A percentile compares a stretch with the other conserved stretches of the same genome.
Evolutionary conservation across 116 monocot genomes (phyloP).

Genomic region (Zostera marina): DNA sequence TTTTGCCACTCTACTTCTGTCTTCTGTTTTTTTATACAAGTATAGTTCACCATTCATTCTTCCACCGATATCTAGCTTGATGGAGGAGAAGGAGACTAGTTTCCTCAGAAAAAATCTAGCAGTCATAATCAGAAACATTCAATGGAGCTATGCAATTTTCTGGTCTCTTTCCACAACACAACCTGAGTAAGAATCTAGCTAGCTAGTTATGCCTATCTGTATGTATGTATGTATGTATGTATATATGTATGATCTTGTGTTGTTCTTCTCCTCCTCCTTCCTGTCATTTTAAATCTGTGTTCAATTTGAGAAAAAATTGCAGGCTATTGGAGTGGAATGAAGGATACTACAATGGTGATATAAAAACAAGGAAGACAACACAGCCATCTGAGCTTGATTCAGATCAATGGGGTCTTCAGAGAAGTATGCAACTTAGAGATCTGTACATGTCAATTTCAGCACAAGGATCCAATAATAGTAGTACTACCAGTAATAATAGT

Average conservation of each 20-base stretch:
- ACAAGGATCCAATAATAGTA: constrained; percentile 12
- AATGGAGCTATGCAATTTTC: constrained; percentile 71
- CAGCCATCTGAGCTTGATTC: constrained; percentile 18
- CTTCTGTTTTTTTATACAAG: no score
- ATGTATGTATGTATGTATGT: no score
- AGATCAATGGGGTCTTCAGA: constrained; percentile 25
- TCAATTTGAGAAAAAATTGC: neutral
- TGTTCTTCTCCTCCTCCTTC: no score
- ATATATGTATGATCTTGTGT: no score
- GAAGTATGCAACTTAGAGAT: constrained; percentile 37
- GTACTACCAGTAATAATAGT: no score
- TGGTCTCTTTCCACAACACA: constrained; percentile 36
- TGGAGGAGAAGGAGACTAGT: neutral
- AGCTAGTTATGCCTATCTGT: neutral
- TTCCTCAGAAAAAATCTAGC: constrained; percentile 36
- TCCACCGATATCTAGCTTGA: neutral
- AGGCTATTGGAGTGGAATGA: constrained; percentile 27
- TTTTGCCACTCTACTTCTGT: no score
- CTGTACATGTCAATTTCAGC: constrained; percentile 29
- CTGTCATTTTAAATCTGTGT: neutral
- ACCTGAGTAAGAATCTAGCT: constrained; percentile 19
- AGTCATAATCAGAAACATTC: constrained; percentile 29
- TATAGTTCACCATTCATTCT: no score
- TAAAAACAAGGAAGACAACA: constrained; percentile 31
- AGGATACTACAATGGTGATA: constrained; percentile 47